These are phyloP conservation scores for Rubroshorea leprosula DNA, from an alignment of 345 rosid genomes.

Conservation along the genomic window DNA sequence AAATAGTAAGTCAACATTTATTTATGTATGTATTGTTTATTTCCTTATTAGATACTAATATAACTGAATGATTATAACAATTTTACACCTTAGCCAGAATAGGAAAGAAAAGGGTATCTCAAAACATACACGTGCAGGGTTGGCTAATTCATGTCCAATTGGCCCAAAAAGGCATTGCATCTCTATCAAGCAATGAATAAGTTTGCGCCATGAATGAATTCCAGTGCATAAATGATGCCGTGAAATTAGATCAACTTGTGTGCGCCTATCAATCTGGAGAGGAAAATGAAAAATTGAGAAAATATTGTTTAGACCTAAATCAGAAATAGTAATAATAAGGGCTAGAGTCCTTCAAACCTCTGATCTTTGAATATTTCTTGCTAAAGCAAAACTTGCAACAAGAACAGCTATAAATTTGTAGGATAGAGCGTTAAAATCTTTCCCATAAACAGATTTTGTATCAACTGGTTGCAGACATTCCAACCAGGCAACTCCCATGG, in stretches of 20 bases:
- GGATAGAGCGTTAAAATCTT: slow-evolving; percentile 92
- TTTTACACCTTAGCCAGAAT: neutral
- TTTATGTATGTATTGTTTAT: neutral
- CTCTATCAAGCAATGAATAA: slow-evolving; percentile 79
- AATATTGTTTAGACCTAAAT: neutral
- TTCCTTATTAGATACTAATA: neutral
- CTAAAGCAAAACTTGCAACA: slow-evolving; percentile 98
- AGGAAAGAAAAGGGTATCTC: slow-evolving; percentile 6
- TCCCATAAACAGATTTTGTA: slow-evolving; percentile 89
- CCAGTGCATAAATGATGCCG: slow-evolving; percentile 56
- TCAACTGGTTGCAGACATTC: slow-evolving; percentile 97
- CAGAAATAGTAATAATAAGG: neutral
- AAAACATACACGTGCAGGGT: slow-evolving; percentile 57
- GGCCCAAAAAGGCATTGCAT: slow-evolving; percentile 85
- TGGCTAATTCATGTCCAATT: slow-evolving; percentile 48
- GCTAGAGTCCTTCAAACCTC: slow-evolving; percentile 52
- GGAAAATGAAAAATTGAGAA: slow-evolving; percentile 5
- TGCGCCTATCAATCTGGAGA: slow-evolving; percentile 80
- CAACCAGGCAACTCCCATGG: slow-evolving; percentile 98
- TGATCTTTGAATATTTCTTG: slow-evolving; percentile 93
- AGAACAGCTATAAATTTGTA: slow-evolving; percentile 92
- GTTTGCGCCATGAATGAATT: slow-evolving; percentile 87
- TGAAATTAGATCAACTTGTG: slow-evolving; percentile 67
- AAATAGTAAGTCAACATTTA: neutral
- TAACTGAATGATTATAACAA: neutral